A percentile compares a stretch with the other conserved stretches of the same genome.
phyloP scores from a whole-genome alignment of 495 filamentous ascomycete species.

The Letharia lupina region DNA sequence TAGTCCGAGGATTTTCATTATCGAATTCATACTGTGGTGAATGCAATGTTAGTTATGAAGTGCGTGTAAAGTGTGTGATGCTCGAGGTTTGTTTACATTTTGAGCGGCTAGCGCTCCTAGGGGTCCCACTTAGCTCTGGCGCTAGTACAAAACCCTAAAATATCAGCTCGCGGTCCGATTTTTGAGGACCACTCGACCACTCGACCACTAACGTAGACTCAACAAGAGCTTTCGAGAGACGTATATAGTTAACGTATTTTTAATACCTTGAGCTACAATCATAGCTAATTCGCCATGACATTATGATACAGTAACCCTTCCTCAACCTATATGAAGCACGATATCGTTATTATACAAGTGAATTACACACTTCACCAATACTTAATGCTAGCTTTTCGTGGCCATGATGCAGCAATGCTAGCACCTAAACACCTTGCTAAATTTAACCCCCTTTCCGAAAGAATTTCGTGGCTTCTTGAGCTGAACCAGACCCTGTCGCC shows the following conservation, averaged over 20 bases:
- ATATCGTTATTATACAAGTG: not conserved
- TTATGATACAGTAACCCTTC: not conserved
- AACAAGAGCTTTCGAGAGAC: not conserved
- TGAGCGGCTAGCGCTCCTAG: not conserved
- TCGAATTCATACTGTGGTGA: slow-evolving; percentile 5
- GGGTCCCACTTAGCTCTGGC: slow-evolving; percentile 3
- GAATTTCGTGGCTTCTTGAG: not conserved
- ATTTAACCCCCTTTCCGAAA: not conserved
- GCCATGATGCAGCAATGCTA: slow-evolving; percentile 2
- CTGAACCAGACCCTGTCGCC: not conserved
- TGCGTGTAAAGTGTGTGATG: not conserved
- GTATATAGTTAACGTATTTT: no score
- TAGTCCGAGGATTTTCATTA: not conserved
- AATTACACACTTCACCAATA: no score
- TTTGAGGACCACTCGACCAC: no score
- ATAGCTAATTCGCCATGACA: not conserved
- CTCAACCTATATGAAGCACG: not conserved
- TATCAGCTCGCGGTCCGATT: no score
- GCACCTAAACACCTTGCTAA: slow-evolving; percentile 14
- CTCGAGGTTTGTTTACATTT: slow-evolving; percentile 17
- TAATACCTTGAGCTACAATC: not conserved
- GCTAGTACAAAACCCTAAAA: not conserved
- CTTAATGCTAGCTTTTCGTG: not conserved
- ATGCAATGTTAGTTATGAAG: slow-evolving; percentile 5
- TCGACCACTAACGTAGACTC: no score